Conservation (phyloP, 1,284 basidiomycete genomes). For the Papiliotrema laurentii region DNA sequence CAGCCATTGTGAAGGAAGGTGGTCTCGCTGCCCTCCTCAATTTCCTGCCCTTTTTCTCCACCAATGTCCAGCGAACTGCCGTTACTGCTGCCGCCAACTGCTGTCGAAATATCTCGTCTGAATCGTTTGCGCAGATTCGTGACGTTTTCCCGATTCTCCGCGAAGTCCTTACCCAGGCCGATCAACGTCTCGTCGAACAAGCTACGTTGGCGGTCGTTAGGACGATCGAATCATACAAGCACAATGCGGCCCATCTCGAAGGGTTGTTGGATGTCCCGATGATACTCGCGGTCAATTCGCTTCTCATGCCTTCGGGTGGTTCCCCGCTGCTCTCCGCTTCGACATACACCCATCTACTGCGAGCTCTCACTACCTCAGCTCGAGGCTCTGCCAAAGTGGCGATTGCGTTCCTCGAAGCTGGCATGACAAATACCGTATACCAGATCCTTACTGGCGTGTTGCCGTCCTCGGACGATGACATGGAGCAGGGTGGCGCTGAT, state of each 20-base stretch:
- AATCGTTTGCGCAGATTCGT: slow-evolving; percentile 79
- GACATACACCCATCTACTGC: slow-evolving; percentile 83
- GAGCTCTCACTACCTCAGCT: slow-evolving; percentile 77
- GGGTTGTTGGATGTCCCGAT: slow-evolving; percentile 75
- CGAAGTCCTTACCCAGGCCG: slow-evolving; percentile 81
- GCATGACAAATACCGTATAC: slow-evolving; percentile 83
- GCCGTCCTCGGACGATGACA: slow-evolving; percentile 58
- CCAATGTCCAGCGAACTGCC: slow-evolving; percentile 90
- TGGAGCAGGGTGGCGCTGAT: slow-evolving; percentile 61
- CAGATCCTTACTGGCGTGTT: slow-evolving; percentile 89
- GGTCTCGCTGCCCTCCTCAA: slow-evolving; percentile 85
- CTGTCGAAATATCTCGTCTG: slow-evolving; percentile 79
- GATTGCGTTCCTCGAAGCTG: slow-evolving; percentile 76
- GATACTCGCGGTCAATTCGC: slow-evolving; percentile 73
- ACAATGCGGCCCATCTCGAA: slow-evolving; percentile 78
- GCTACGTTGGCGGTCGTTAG: slow-evolving; percentile 89
- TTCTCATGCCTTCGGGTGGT: slow-evolving; percentile 80
- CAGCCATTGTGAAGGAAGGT: slow-evolving; percentile 87
- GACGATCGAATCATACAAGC: slow-evolving; percentile 83
- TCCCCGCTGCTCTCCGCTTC: slow-evolving; percentile 74
- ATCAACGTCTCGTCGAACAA: slow-evolving; percentile 89
- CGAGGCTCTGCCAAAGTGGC: slow-evolving; percentile 82
- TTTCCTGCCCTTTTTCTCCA: slow-evolving; percentile 94
- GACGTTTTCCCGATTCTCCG: slow-evolving; percentile 88
- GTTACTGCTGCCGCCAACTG: slow-evolving; percentile 95